Evolutionary conservation across 2,329 filamentous ascomycete genomes (phyloP).

Genomic region (Eutypa lata): DNA sequence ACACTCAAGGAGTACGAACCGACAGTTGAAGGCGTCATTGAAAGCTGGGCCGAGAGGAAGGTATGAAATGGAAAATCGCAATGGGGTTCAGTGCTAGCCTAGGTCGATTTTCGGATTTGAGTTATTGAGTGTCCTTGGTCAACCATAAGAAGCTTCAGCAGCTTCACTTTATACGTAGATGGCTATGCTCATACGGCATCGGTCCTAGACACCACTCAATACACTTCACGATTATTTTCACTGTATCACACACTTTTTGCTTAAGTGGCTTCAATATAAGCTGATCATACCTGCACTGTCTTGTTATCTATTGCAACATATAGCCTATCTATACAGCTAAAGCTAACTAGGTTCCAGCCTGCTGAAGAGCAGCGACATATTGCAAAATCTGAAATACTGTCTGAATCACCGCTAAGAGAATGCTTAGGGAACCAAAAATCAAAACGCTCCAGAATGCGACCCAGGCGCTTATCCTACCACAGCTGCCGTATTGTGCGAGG

Average conservation of each 20-base stretch:
- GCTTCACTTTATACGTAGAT: too few relatives aligned
- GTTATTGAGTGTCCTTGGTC: too few relatives aligned
- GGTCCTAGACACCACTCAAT: too few relatives aligned
- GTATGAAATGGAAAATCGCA: too few relatives aligned
- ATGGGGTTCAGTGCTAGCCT: too few relatives aligned
- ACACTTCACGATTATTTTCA: too few relatives aligned
- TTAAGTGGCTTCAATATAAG: too few relatives aligned
- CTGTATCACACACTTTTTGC: too few relatives aligned
- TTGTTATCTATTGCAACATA: neutral
- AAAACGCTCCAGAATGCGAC: slow-evolving; percentile 19
- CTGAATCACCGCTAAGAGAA: slow-evolving; percentile 17
- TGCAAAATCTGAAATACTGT: slow-evolving; percentile 19
- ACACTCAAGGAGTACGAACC: slow-evolving; percentile 56
- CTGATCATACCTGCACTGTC: too few relatives aligned
- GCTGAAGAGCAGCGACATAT: slow-evolving; percentile 1
- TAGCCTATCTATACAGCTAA: neutral
- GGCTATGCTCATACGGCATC: too few relatives aligned
- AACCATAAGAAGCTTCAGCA: too few relatives aligned
- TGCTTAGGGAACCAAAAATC: slow-evolving; percentile 15
- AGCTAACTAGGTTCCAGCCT: neutral
- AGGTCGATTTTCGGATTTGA: too few relatives aligned
- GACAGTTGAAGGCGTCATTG: slow-evolving; percentile 50
- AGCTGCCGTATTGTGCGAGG: slow-evolving; percentile 11
- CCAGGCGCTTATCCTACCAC: slow-evolving; percentile 21
- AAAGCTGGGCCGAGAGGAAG: slow-evolving; percentile 41